Base-by-base conservation (phyloP, 1,284 basidiomycete genomes). In the Ganoderma sp. region DNA sequence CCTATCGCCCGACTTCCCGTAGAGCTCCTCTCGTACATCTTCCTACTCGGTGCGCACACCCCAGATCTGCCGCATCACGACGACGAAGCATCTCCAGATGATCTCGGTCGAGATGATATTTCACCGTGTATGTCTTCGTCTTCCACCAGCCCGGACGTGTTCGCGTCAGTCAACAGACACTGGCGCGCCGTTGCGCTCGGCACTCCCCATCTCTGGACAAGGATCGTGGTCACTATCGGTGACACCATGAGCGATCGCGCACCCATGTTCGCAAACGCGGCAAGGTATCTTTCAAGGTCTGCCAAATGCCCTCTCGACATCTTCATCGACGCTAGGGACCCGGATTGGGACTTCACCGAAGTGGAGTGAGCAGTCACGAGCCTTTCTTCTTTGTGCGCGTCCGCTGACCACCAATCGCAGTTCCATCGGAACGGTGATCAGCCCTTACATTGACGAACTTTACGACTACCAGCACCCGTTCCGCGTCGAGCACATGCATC, bases 181-280 rank as follows among this genome's bases (percentile, higher is more conserved):
- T 89, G 87, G 88, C 81, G 87, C 50, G 69, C 73, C 32, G 78
- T 89, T 25, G 84, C 84, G 1, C 75, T 83, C 8, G 76, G 77
- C 25, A 86, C 85, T 5, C 79, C 87, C 2, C 78, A 81, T 39
- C 74, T 89, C 19, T 88, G 87, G 86, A 84, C 84, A 15, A 84
- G 80, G 68, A 76, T 89, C 8, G 85, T 84, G 69, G 76, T 88
- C 56, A 84, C 84, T 3, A 75, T 79, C 43, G 82, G 81, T 56
- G 69, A 73, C 69, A 65, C 70, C 41, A 59, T 70, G 56, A 58
- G 67, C 61, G 59, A 70, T 64, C 48, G 60, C 43, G 66, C 43
- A 48, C 22, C 63, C 17, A 37, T 63, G 69, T 71, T 73, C 77
- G 78, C 6, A 73, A 71, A 25, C 78, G 79, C 69, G 75, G 85